These are phyloP conservation scores for Musa acuminata DNA, from an alignment of 176 grass and related monocot species.

Conservation along the genomic window DNA sequence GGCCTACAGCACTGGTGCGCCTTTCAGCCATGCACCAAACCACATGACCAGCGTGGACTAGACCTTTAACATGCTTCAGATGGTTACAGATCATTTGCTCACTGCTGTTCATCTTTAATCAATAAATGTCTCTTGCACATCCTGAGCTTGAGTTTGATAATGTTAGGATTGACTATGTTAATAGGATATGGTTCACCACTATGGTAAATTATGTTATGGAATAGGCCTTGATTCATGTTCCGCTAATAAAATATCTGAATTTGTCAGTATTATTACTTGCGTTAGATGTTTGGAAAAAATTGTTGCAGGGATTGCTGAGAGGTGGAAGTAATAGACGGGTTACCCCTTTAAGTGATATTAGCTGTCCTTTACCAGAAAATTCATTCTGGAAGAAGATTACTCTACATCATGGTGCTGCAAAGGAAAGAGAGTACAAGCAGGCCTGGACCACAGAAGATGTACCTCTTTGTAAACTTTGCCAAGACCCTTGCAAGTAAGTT, in stretches of 20 bases:
- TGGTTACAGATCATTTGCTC: background rate
- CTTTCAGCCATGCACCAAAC: background rate
- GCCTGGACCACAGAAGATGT: conserved; percentile 56
- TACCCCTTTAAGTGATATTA: conserved; percentile 48
- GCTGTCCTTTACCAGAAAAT: conserved; percentile 76
- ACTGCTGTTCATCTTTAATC: background rate
- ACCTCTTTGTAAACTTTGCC: conserved; percentile 93
- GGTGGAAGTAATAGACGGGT: conserved; percentile 72
- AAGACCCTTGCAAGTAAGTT: conserved; percentile 68
- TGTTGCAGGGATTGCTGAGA: conserved; percentile 68
- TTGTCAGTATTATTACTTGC: conserved; percentile 1
- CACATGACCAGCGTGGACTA: background rate
- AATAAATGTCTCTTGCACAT: background rate
- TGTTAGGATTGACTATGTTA: background rate
- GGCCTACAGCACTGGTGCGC: background rate
- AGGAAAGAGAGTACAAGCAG: conserved; percentile 63
- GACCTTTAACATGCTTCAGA: background rate
- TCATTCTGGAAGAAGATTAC: conserved; percentile 78
- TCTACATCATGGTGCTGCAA: conserved; percentile 38
- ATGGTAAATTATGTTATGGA: background rate
- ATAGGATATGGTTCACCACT: background rate
- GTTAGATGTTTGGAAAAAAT: background rate
- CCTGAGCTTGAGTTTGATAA: conserved; percentile 3
- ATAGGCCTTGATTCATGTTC: conserved; percentile 9
- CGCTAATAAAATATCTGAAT: conserved; percentile 2